phyloP scores from a whole-genome alignment of 257 asterid genomes.

The Penstemon barbatus region DNA sequence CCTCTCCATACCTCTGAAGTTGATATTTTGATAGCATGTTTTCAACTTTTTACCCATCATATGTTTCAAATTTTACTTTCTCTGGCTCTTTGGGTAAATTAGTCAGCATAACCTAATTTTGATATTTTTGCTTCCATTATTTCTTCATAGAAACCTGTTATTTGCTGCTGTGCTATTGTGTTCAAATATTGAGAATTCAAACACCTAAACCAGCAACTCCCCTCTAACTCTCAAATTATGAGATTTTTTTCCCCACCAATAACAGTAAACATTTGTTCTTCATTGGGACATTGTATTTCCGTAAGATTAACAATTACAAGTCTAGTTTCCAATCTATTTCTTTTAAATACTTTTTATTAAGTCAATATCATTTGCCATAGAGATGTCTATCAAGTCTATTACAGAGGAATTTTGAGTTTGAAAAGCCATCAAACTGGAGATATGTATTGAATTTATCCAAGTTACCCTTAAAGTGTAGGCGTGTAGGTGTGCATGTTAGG shows the following conservation, averaged over 20 bases:
- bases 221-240: background rate
- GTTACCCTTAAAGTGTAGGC: background rate
- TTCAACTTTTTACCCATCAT: no score
- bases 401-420: background rate
- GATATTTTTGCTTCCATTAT: conserved; percentile 5
- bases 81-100: background rate
- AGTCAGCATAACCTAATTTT: background rate
- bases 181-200: conserved; percentile 2
- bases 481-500: background rate
- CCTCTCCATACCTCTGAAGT: no score
- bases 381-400: background rate
- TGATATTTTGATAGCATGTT: no score
- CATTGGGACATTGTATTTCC: no score
- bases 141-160: background rate
- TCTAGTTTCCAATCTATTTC: background rate
- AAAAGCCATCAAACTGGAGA: no score
- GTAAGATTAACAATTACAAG: background rate
- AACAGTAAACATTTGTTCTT: background rate
- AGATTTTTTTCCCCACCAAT: background rate
- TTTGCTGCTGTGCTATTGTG: conserved; percentile 12
- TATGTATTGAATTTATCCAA: background rate
- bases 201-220: background rate
- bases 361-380: conserved; percentile 15
- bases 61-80: no score
- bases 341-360: background rate